Percentiles rank a stretch among this genome's conserved stretches.
Evolutionary conservation across 2,329 filamentous ascomycete species (phyloP).

Genomic region (Chaetoscypha palmicola): DNA sequence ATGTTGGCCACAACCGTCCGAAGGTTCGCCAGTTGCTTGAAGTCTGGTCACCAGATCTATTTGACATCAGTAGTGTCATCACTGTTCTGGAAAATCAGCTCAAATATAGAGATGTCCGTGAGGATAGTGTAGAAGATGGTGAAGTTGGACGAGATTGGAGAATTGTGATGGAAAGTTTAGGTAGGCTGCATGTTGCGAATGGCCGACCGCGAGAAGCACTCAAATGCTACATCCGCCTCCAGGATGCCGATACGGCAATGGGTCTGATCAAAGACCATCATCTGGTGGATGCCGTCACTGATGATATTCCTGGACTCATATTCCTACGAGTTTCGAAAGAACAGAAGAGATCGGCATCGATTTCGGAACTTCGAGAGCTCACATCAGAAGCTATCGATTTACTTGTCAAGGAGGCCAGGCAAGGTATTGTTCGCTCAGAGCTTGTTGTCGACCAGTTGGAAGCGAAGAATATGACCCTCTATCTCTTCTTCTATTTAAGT

Average conservation of each 20-base stretch:
- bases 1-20: slow-evolving; percentile 69
- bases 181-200: slow-evolving; percentile 74
- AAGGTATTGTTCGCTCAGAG: slow-evolving; percentile 73
- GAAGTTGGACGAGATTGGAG: slow-evolving; percentile 75
- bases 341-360: slow-evolving; percentile 56
- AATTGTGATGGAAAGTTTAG: slow-evolving; percentile 79
- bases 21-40: slow-evolving; percentile 75
- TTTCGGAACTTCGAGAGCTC: slow-evolving; percentile 67
- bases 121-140: slow-evolving; percentile 69
- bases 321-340: slow-evolving; percentile 74
- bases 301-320: slow-evolving; percentile 86
- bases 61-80: slow-evolving; percentile 69
- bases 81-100: slow-evolving; percentile 77
- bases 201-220: slow-evolving; percentile 79
- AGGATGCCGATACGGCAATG: slow-evolving; percentile 88
- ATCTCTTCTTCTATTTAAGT: slow-evolving; percentile 87
- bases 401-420: slow-evolving; percentile 84
- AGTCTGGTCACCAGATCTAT: slow-evolving; percentile 76
- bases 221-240: slow-evolving; percentile 79
- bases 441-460: slow-evolving; percentile 74
- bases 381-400: slow-evolving; percentile 79
- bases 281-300: slow-evolving; percentile 78
- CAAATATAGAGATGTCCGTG: slow-evolving; percentile 63
- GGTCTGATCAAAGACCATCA: slow-evolving; percentile 78
- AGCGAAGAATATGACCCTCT: slow-evolving; percentile 58